These are phyloP conservation scores for Symbiodinium natans DNA, from an alignment of 73 alveolate species.

Conservation along the genomic window DNA sequence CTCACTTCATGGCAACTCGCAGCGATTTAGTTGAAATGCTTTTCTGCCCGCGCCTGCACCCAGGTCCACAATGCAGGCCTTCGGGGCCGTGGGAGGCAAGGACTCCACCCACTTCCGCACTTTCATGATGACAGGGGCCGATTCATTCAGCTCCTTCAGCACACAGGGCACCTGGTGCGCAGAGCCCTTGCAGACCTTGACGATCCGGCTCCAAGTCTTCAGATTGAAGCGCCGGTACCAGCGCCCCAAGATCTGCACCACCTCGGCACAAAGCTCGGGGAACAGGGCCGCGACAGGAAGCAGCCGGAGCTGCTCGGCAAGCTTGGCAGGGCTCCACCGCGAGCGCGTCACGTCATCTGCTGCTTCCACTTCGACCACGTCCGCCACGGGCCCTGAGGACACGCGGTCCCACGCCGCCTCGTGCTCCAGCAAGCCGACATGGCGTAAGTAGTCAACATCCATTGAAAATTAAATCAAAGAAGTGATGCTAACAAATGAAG, in stretches of 20 bases:
- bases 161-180: constrained; percentile 75
- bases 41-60: too few relatives aligned
- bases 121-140: constrained; percentile 31
- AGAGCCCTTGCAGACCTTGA: constrained; percentile 57
- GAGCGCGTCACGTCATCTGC: background rate
- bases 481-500: too few relatives aligned
- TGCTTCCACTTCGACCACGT: background rate
- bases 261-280: constrained; percentile 82
- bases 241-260: constrained; percentile 28
- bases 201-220: constrained; percentile 76
- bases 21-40: too few relatives aligned
- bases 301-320: constrained; percentile 16
- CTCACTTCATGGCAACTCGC: too few relatives aligned
- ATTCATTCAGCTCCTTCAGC: constrained; percentile 53
- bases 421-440: background rate
- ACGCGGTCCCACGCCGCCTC: background rate
- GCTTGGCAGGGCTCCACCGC: background rate
- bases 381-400: background rate
- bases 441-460: background rate
- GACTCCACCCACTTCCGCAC: constrained; percentile 64
- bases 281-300: constrained; percentile 44
- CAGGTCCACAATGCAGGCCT: constrained; percentile 51
- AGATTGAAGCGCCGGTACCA: constrained; percentile 48
- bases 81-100: constrained; percentile 18
- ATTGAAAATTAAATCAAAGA: too few relatives aligned